Evolutionary conservation across 257 asterid species (phyloP), one percentile per base, ranked within the genome.

Genomic region (Misopates orontium): DNA sequence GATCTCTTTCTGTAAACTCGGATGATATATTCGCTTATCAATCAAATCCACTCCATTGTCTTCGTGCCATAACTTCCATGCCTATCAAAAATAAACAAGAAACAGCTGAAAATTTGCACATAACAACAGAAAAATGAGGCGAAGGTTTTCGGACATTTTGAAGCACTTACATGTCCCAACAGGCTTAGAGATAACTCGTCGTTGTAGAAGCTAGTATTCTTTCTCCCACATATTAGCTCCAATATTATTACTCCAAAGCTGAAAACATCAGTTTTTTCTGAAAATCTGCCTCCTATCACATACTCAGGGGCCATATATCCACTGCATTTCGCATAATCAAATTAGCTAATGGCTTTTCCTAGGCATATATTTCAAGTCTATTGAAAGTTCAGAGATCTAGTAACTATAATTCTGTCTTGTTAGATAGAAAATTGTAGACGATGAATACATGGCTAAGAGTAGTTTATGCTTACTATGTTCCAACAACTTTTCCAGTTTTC

Each of bases 241-340:
- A 77, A 39, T 20, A 69, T 40, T 47, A 77, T 4, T 7, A 77
- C 73, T 17, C 82, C 82, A 31, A 77, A 73, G 54, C 82, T 77
- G 31, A 51, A 77, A 10, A 72, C 73, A 60, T 73, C 73, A 0
- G 79, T 69, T 69, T 77, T 77, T 36, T 67, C 68, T 5, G 82
- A 77, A 47, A 72, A 77, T 64, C 67, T 56, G 18, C 82, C 82
- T 15, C 60, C 73, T 53, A 77, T 57, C 31, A 74, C 79, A 32
- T 77, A 77, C 36, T 77, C 82, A 5, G 82, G 82, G 1, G 82
- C 65, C 82, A 77, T 77, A 24, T 77, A 77, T 56, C 82, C 82
- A 60, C 82, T 77, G 68, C 64, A 50, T 22, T 18, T 14, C 56
- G 42, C 20, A 39, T 13, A 36, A 4, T 36, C 42, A 8, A 36